Evolutionary conservation across 805 yeast species (phyloP), one percentile per base, ranked within the genome.

Genomic region (Starmera quercuum): DNA sequence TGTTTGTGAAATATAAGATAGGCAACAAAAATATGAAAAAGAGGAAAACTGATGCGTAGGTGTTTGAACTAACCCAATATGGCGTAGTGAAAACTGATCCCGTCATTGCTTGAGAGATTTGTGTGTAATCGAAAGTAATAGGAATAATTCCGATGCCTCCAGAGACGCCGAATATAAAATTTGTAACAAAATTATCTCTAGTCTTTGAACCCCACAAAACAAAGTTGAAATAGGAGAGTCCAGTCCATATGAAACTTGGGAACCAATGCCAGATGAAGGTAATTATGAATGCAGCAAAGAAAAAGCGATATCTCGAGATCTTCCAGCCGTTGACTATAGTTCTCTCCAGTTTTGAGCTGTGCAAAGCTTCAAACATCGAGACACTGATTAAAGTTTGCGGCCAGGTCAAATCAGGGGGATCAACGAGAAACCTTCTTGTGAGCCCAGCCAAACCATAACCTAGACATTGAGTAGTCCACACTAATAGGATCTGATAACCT

Each of bases 371-470:
- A 63, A 73, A 66, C 50, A 76, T 63, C 17, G 83, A 73, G 23
- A 75, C 53, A 4, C 76, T 66, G 39, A 77, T 79, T 49, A 78
- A 60, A 40, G 71, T 67, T 17, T 72, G 62, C 7, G 84, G 84
- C 84, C 84, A 78, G 36, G 77, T 59, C 43, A 75, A 72, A 25
- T 71, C 61, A 11, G 79, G 68, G 10, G 83, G 78, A 42, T 73
- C 69, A 25, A 78, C 78, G 35, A 77, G 64, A 37, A 75, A 63
- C 49, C 71, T 64, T 51, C 80, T 64, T 22, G 73, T 61, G 32
- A 78, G 35, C 13, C 85, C 85, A 32, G 82, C 83, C 26, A 75
- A 60, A 31, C 82, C 81, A 46, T 76, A 76, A 18, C 85, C 85
- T 41, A 78, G 58, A 53, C 70, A 66, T 53, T 79, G 84, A 26